Base-by-base conservation (phyloP, 345 rosid species). In the Citropsis articulata region DNA sequence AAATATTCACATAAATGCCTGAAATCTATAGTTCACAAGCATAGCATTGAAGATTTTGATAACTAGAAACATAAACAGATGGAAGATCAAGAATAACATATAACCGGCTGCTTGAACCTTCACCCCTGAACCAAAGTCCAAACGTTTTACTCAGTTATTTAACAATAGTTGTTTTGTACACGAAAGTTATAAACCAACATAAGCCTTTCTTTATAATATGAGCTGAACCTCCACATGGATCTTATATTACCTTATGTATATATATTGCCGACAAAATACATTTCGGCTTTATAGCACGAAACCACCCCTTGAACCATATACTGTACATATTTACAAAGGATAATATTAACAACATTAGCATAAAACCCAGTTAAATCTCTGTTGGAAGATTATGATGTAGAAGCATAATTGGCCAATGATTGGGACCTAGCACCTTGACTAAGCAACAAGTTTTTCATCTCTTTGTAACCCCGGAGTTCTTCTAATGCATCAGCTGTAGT, bases 401-500 rank as follows among this genome's bases (percentile, higher is more conserved):
- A 59, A 16, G 83, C 30, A 33, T 25, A 24, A 31, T 75, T 66
- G 48, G 81, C 76, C 6, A 60, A 79, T 22, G 76, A 24, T 71
- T 63, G 81, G 59, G 90, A 77, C 80, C 80, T 73, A 35, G 79
- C 79, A 57, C 81, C 86, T 83, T 90, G 91, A 77, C 85, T 77
- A 57, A 90, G 92, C 86, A 91, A 78, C 81, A 88, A 60, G 73
- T 84, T 86, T 84, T 83, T 92, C 87, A 87, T 87, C 81, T 83
- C 92, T 82, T 79, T 89, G 90, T 93, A 95, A 75, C 86, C 80
- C 67, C 74, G 85, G 76, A 96, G 90, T 81, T 96, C 99, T 83
- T 94, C 95, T 79, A 92, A 82, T 3, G 98, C 99, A 83, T 96
- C 97, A 12, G 95, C 89, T 13, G 95, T 88, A 18, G 99, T 96